Evolutionary conservation across 768 basidiomycete genomes (phyloP), one percentile per base, ranked within the genome.

Genomic region (Cystofilobasidium macerans): DNA sequence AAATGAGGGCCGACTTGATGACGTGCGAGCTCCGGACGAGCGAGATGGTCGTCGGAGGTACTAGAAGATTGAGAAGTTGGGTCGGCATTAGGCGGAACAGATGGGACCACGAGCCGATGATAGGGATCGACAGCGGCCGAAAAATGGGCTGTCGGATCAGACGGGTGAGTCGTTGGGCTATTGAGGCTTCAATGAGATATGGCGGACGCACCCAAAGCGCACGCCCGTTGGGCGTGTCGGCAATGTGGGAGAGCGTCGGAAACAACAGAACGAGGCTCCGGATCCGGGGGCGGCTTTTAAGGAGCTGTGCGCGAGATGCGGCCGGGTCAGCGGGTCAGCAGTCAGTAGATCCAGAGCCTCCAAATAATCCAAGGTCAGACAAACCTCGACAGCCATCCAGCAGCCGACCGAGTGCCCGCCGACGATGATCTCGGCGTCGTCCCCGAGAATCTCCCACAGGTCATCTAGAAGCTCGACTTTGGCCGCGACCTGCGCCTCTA

Each of bases 221-320:
- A 1, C 35, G 38, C 43, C 58, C 58, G n/a, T 60, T 60, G 6
- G 58, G 58, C 1, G 58, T 42, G 26, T 42, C 16, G 58, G 58
- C 58, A 40, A 60, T 60, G 18, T 60, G 20, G 38, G 58, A 60
- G 1, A 60, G 58, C 4, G 58, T 60, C 28, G 58, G 58, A 28
- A 60, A 60, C 4, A 60, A 20, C 11, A 60, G 38, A 8, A 18
- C 18, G 26, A 40, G 38, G 20, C 12, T 20, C 13, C 24, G 18
- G 35, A 60, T 43, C 5, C 22, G 58, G 16, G 58, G 58, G 16
- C 58, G 38, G 3, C 28, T 7, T 30, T 60, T 60, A 2, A 60
- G 58, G 36, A 60, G 11, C 58, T 60, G 38, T 2, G 20, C 32
- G 32, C 7, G 42, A 13, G 38, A 40, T 16, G 38, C 38, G 38